Percentiles rank a stretch among this genome's conserved stretches.
phyloP scores from a whole-genome alignment of 345 rosid species.

The Leavenworthia alabamica region DNA sequence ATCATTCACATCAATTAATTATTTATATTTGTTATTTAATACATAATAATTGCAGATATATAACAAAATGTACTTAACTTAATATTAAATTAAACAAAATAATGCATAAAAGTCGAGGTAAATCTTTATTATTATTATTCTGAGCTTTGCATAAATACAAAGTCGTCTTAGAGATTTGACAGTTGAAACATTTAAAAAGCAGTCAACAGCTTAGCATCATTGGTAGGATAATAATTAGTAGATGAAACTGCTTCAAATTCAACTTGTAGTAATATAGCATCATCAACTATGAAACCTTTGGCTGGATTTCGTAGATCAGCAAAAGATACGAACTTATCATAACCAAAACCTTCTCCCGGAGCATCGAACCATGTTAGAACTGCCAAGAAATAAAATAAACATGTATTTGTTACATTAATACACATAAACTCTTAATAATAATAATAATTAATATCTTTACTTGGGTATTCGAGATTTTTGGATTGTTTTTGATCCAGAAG shows the following conservation, averaged over 20 bases:
- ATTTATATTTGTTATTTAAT: too few species aligned
- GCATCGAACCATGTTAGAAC: constrained; percentile 7
- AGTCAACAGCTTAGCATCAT: neutral
- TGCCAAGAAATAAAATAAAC: neutral
- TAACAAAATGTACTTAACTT: too few species aligned
- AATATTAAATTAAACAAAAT: too few species aligned
- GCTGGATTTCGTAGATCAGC: neutral
- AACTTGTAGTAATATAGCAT: constrained; percentile 2
- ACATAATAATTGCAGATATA: too few species aligned
- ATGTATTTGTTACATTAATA: neutral
- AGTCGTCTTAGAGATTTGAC: neutral
- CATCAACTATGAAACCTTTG: constrained; percentile 7
- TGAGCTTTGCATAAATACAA: neutral
- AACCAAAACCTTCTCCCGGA: neutral
- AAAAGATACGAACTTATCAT: constrained; percentile 1
- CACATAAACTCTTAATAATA: neutral
- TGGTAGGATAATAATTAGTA: neutral
- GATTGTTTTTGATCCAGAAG: constrained; percentile 2
- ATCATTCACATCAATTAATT: too few species aligned
- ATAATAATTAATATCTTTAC: too few species aligned
- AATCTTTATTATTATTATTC: neutral
- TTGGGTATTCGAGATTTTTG: neutral
- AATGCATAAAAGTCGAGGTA: too few species aligned
- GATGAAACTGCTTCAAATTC: neutral
- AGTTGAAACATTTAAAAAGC: neutral